These are phyloP conservation scores for Starmera dryadoides DNA, from an alignment of 805 yeast genomes.

Conservation along the genomic window DNA sequence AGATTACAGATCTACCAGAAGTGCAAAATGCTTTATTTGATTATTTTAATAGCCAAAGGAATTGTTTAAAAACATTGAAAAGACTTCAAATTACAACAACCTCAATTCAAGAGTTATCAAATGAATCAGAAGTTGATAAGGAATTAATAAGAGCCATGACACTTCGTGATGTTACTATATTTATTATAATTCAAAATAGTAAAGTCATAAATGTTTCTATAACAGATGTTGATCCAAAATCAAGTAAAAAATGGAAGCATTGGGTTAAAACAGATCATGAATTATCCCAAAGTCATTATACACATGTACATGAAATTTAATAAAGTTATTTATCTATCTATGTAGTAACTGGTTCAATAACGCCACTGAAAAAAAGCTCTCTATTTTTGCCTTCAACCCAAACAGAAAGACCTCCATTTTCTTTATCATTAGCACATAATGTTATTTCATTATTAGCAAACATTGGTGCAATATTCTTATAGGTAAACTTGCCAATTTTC, in stretches of 20 bases:
- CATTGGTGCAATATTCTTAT: slow-evolving; percentile 36
- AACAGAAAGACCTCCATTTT: too few species aligned
- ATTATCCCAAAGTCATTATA: slow-evolving; percentile 18
- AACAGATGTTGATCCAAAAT: slow-evolving; percentile 50
- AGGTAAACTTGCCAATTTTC: slow-evolving; percentile 25
- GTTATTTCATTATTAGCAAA: slow-evolving; percentile 27
- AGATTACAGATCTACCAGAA: background rate
- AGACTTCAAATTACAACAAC: slow-evolving; percentile 15
- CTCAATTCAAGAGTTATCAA: background rate
- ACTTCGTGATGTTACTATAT: slow-evolving; percentile 30
- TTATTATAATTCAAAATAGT: slow-evolving; percentile 16
- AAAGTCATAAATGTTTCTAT: slow-evolving; percentile 13
- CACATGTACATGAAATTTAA: slow-evolving; percentile 23
- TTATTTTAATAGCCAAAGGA: slow-evolving; percentile 16
- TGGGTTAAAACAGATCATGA: slow-evolving; percentile 38
- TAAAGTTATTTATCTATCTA: slow-evolving; percentile 19
- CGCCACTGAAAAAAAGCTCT: slow-evolving; percentile 8
- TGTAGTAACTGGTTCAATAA: slow-evolving; percentile 3
- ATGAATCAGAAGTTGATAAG: slow-evolving; percentile 9
- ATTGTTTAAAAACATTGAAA: slow-evolving; percentile 16
- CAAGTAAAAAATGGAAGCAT: slow-evolving; percentile 34
- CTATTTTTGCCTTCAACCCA: slow-evolving; percentile 16
- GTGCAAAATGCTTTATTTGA: slow-evolving; percentile 4
- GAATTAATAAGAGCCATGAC: slow-evolving; percentile 26
- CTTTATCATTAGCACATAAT: too few species aligned